Conservation (phyloP, 495 filamentous ascomycete genomes). For the Bryoglossum gracile region DNA sequence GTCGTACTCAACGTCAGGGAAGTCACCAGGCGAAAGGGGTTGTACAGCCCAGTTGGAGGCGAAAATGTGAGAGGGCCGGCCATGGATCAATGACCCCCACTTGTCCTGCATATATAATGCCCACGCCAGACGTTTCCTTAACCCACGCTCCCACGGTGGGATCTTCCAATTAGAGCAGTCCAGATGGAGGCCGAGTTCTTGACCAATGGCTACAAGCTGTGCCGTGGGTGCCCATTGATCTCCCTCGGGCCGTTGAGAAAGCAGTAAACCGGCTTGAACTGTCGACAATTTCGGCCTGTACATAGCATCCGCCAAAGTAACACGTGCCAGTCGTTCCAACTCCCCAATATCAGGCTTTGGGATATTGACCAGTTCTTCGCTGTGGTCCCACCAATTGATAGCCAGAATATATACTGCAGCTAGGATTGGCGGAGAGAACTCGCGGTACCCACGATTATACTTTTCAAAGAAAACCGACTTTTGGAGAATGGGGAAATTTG, state of each 20-base stretch:
- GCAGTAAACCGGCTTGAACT: slow-evolving; percentile 81
- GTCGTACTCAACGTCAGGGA: slow-evolving; percentile 55
- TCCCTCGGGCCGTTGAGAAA: slow-evolving; percentile 81
- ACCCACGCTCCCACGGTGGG: slow-evolving; percentile 74
- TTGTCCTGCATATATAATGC: slow-evolving; percentile 91
- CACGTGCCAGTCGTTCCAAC: slow-evolving; percentile 70
- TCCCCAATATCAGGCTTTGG: slow-evolving; percentile 66
- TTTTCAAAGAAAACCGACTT: slow-evolving; percentile 83
- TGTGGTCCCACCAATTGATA: slow-evolving; percentile 81
- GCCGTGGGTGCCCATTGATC: slow-evolving; percentile 83
- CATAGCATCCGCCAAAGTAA: slow-evolving; percentile 67
- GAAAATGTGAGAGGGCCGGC: slow-evolving; percentile 78
- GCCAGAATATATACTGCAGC: slow-evolving; percentile 87
- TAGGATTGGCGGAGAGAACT: slow-evolving; percentile 76
- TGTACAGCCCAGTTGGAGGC: slow-evolving; percentile 77
- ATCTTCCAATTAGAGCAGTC: slow-evolving; percentile 87
- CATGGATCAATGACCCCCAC: slow-evolving; percentile 82
- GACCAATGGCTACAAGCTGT: slow-evolving; percentile 71
- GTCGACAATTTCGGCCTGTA: slow-evolving; percentile 85
- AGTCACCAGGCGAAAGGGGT: slow-evolving; percentile 59
- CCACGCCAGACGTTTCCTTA: slow-evolving; percentile 82
- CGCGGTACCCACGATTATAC: slow-evolving; percentile 64
- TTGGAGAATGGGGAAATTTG: slow-evolving; percentile 82
- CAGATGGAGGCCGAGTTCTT: slow-evolving; percentile 80
- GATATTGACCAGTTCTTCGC: slow-evolving; percentile 53